phyloP scores from a whole-genome alignment of 2,329 filamentous ascomycete genomes.

The Hypoxylon sp. region DNA sequence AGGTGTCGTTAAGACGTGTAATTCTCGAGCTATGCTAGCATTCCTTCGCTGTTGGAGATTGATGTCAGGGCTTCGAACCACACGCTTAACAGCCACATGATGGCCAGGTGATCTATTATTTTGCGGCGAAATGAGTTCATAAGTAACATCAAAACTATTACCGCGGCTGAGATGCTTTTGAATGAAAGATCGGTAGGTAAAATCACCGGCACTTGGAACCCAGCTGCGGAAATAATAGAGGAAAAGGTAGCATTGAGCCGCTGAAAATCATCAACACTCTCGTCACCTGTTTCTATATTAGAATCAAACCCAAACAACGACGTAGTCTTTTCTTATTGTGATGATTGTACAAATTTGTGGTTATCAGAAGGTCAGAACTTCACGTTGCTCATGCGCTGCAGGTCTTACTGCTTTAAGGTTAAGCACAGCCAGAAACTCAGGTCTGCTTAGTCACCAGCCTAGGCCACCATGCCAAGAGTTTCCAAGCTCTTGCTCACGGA shows the following conservation, averaged over 20 bases:
- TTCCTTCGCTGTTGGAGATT: neutral
- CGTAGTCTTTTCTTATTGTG: no score
- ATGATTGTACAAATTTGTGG: no score
- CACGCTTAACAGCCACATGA: neutral
- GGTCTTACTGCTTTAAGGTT: no score
- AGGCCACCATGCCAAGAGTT: no score
- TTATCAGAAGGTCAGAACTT: no score
- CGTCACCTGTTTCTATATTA: no score
- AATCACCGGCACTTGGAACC: neutral
- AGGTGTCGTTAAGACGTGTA: neutral
- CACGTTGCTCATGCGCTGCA: no score
- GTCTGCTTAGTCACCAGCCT: no score
- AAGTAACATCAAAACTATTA: neutral
- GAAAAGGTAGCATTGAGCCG: neutral
- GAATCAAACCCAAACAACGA: no score
- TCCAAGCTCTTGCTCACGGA: neutral
- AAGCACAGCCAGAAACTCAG: no score
- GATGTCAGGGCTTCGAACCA: neutral
- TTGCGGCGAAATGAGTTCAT: neutral
- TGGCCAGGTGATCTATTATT: neutral
- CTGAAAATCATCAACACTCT: no score
- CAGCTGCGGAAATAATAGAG: neutral
- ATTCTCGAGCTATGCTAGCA: neutral
- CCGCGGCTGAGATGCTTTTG: neutral
- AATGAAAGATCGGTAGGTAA: neutral